Base-by-base conservation (phyloP, 2,329 filamentous ascomycete species). In the Ustulina deusta region DNA sequence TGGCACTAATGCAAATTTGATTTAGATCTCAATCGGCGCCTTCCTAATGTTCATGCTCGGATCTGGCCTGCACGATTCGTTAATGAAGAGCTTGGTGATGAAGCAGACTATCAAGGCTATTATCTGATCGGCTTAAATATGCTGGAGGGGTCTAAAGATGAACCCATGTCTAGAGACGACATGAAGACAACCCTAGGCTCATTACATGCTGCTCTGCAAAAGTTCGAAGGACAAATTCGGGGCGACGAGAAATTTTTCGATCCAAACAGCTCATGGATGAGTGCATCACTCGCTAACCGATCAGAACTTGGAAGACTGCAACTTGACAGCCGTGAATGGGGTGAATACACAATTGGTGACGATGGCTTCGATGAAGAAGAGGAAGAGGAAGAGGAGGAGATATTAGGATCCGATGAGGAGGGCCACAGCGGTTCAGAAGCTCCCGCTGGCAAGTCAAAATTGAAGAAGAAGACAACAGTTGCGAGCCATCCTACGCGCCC, bases 51-150 rank as follows among this genome's bases (percentile, higher is more conserved):
- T 3, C 78, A 84, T 54, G 83, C 86, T 1, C 83, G 87, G 22
- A 87, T 91, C 25, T 91, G 89, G 89, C 89, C 89, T 1, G 84
- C 83, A 6, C 82, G 87, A 10, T 91, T 91, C 67, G 81, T 85
- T 6, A 81, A 82, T 34, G 57, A 69, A 1, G 69, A 69, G 7
- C 63, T 66, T 6, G 70, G 71, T 3, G 74, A 79, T 0, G 75
- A 72, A 64, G 74, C 27, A 34, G 87, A 90, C 66, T 89, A 88
- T 69, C 83, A 88, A 42, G 87, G 87, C 2, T 87, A 82, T 69
- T 91, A 91, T 74, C 81, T 91, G 2, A 82, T 91, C 22, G 89
- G 89, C 0, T 79, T 91, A 13, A 81, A 83, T 11, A 77, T 75
- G 74, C 72, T 72, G 34, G 75, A 77, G 60, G 68, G 69, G 7